Conservation (phyloP, 768 basidiomycete genomes). For the Tylopilus rubrobrunneus region DNA sequence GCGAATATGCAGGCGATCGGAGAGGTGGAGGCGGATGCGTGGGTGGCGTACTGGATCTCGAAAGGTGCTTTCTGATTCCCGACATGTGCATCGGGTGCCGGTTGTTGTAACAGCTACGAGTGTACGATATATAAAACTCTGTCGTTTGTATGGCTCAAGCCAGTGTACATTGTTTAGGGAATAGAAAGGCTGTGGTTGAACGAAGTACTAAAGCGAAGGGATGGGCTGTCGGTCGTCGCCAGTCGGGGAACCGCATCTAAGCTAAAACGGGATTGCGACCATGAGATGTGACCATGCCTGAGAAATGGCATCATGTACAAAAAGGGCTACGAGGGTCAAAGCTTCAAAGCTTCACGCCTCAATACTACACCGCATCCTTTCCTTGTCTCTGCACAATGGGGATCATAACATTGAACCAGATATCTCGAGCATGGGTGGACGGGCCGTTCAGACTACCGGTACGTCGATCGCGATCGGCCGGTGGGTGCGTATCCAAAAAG, state of each 20-base stretch:
- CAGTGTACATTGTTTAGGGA: too few relatives aligned
- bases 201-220: too few relatives aligned
- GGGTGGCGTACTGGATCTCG: constrained; percentile 25
- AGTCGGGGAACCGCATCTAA: too few relatives aligned
- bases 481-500: constrained; percentile 13
- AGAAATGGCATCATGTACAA: neutral
- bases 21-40: constrained; percentile 19
- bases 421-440: neutral
- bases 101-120: too few relatives aligned
- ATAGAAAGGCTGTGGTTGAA: neutral
- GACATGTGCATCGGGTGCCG: too few relatives aligned
- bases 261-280: too few relatives aligned
- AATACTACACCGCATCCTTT: neutral
- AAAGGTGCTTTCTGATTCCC: constrained; percentile 16
- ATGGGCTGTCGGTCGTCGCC: too few relatives aligned
- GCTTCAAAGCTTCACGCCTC: neutral
- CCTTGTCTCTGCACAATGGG: neutral
- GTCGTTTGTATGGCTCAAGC: too few relatives aligned
- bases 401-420: neutral
- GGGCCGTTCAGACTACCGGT: neutral
- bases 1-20: constrained; percentile 25
- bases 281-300: neutral
- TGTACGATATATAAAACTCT: too few relatives aligned
- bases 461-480: neutral
- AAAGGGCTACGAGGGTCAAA: neutral